These are phyloP conservation scores for Penicillium hesseltinei DNA, from an alignment of 2,329 filamentous ascomycete genomes.

Conservation along the genomic window DNA sequence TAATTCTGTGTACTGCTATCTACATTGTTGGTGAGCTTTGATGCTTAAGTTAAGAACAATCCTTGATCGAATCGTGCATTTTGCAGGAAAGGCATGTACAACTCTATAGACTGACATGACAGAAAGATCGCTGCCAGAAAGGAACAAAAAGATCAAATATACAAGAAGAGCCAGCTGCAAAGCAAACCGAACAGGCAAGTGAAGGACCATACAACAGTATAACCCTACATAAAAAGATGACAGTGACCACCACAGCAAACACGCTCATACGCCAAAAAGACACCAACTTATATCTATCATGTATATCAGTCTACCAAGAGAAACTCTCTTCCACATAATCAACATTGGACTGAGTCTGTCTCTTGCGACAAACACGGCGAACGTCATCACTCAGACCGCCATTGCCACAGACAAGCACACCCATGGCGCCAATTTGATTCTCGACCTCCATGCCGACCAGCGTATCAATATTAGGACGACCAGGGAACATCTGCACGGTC, in stretches of 20 bases:
- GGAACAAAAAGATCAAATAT: not conserved
- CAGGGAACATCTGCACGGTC: conserved; percentile 88
- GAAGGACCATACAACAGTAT: not conserved
- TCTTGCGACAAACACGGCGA: conserved; percentile 63
- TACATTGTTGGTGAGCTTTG: not conserved
- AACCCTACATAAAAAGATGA: not conserved
- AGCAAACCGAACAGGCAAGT: conserved; percentile 1
- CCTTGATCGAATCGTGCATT: conserved; percentile 7
- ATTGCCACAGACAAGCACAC: conserved; percentile 76
- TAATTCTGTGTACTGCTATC: not conserved
- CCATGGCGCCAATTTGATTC: conserved; percentile 83
- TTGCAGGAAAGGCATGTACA: conserved; percentile 15
- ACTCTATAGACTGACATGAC: conserved; percentile 3
- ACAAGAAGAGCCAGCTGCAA: conserved; percentile 9
- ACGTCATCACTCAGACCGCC: conserved; percentile 75
- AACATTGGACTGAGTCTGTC: conserved; percentile 61
- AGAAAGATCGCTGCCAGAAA: not conserved
- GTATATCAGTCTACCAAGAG: conserved; percentile 38
- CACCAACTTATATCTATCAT: not conserved
- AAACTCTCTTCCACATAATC: conserved; percentile 80
- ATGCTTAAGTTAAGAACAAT: not conserved
- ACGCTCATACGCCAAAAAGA: conserved; percentile 1
- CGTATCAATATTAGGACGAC: conserved; percentile 76
- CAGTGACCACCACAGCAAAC: not conserved
- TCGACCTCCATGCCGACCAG: conserved; percentile 79